These are phyloP conservation scores for Mycena haematopus DNA, from an alignment of 768 basidiomycete genomes.

Conservation along the genomic window DNA sequence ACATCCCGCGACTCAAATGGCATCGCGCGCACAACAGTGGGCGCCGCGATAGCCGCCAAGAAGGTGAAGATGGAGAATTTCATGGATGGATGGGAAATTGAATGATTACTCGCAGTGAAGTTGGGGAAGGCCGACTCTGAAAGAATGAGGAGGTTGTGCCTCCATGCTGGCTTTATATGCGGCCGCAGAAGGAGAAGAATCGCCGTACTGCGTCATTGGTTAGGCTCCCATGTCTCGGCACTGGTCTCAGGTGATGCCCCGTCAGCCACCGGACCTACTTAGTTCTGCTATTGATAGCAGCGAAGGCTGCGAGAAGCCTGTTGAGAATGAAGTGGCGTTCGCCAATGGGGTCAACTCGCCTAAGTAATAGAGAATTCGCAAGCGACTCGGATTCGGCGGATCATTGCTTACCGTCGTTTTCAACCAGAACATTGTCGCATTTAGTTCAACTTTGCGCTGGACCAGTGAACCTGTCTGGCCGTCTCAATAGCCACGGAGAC, in stretches of 20 bases:
- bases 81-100: constrained; percentile 5
- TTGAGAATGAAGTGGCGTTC: not conserved
- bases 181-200: constrained; percentile 7
- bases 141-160: not conserved
- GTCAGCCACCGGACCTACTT: constrained; percentile 1
- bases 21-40: constrained; percentile 14
- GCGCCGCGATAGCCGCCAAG: constrained; percentile 17
- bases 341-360: constrained; percentile 4
- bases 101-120: constrained; percentile 1
- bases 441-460: not conserved
- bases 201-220: constrained; percentile 19
- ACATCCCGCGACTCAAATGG: constrained; percentile 29
- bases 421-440: not conserved
- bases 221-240: constrained; percentile 10
- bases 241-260: constrained; percentile 15
- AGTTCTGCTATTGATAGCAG: not conserved
- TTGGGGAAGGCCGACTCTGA: not conserved
- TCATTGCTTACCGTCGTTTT: no score
- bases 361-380: not conserved
- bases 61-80: constrained; percentile 26
- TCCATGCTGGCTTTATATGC: constrained; percentile 2
- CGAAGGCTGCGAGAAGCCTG: not conserved
- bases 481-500: no score
- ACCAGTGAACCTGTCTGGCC: no score
- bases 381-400: no score